phyloP scores from a whole-genome alignment of 108 stramenopile species.

The Aurantiochytrium sp. region DNA sequence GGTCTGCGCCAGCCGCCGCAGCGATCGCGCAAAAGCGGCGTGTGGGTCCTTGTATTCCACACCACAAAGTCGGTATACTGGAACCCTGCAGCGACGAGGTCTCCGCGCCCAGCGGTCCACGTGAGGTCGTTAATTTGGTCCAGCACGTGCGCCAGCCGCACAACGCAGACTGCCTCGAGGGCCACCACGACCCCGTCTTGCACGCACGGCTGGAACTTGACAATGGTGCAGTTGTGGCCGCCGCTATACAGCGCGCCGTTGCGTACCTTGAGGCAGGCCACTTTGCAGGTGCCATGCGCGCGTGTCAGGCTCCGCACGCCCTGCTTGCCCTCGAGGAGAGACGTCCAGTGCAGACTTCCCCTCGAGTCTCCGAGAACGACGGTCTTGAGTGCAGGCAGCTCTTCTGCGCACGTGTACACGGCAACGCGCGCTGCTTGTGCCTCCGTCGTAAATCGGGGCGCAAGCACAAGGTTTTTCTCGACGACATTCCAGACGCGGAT shows the following conservation, averaged over 20 bases:
- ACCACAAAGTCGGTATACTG: background rate
- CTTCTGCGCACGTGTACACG: background rate
- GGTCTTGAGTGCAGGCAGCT: background rate
- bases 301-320: background rate
- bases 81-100: background rate
- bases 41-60: background rate
- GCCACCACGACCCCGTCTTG: background rate
- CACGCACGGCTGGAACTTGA: background rate
- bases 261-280: background rate
- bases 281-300: background rate
- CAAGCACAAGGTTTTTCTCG: background rate
- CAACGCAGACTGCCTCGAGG: background rate
- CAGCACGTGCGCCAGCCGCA: background rate
- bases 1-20: background rate
- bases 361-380: background rate
- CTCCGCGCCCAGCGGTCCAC: background rate
- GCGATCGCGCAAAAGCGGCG: background rate
- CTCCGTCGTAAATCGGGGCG: background rate
- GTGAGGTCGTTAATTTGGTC: background rate
- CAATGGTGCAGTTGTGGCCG: background rate
- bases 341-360: background rate
- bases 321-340: background rate
- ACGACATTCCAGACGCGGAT: background rate
- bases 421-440: background rate
- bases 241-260: background rate